Evolutionary conservation across 2,329 filamentous ascomycete genomes (phyloP).

Genomic region (Furcasterigmium furcatum): DNA sequence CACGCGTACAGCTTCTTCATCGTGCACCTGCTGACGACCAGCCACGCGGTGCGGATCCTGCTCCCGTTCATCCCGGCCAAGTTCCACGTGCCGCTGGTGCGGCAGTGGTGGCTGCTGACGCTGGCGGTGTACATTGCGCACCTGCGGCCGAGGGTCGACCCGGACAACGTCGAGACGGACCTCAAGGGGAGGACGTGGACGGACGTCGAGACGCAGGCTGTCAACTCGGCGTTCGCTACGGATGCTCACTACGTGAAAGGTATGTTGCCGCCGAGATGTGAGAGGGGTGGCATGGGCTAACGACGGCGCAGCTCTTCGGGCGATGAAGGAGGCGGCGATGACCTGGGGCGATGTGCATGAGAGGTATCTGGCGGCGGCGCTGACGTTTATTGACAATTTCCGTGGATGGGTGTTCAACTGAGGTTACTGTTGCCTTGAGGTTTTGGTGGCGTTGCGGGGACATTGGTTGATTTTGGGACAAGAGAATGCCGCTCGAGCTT

Average conservation of each 20-base stretch:
- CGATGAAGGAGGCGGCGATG: constrained; percentile 69
- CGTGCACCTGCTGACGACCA: constrained; percentile 78
- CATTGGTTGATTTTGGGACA: too few relatives aligned
- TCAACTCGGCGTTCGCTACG: constrained; percentile 63
- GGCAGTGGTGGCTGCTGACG: constrained; percentile 87
- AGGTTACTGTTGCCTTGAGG: too few relatives aligned
- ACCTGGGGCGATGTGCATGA: constrained; percentile 72
- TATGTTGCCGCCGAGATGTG: constrained; percentile 27
- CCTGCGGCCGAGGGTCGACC: constrained; percentile 67
- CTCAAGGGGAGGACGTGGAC: constrained; percentile 70
- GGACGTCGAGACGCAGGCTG: constrained; percentile 67
- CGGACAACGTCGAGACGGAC: constrained; percentile 61
- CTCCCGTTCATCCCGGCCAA: constrained; percentile 72
- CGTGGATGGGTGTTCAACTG: constrained; percentile 54
- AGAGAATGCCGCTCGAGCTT: too few relatives aligned
- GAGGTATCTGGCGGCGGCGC: constrained; percentile 64
- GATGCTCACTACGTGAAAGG: constrained; percentile 88
- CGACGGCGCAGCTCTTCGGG: constrained; percentile 54
- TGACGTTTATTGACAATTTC: constrained; percentile 73
- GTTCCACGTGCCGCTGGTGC: constrained; percentile 70
- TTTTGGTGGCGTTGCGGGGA: too few relatives aligned
- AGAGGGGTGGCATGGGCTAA: not conserved
- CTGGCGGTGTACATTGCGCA: constrained; percentile 75
- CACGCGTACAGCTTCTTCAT: constrained; percentile 80
- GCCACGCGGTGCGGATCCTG: constrained; percentile 83